Conservation (phyloP, 2,329 filamentous ascomycete species). For the Annulohypoxylon truncatum region DNA sequence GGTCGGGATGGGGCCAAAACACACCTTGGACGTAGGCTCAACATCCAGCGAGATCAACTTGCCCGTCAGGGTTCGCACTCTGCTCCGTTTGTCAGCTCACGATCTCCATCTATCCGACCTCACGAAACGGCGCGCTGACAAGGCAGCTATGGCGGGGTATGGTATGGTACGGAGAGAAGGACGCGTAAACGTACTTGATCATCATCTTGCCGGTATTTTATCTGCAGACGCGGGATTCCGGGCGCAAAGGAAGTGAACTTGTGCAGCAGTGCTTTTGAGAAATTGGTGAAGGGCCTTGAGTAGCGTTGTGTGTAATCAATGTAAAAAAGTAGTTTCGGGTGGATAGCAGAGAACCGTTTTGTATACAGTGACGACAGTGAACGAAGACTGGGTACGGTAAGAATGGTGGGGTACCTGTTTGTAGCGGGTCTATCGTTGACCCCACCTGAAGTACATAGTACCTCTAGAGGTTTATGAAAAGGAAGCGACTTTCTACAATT, state of each 20-base stretch:
- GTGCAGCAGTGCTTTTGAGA: background rate
- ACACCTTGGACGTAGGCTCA: slow-evolving; percentile 90
- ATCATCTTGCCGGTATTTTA: slow-evolving; percentile 45
- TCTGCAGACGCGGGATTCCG: background rate
- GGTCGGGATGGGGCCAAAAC: background rate
- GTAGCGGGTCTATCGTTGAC: no score
- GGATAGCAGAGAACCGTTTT: background rate
- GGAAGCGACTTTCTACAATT: no score
- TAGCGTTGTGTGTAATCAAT: background rate
- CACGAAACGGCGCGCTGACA: background rate
- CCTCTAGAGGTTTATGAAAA: no score
- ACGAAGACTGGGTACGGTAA: background rate
- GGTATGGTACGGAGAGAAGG: background rate
- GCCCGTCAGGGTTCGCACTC: slow-evolving; percentile 96
- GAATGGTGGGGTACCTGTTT: background rate
- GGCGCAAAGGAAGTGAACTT: background rate
- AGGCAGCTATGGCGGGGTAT: slow-evolving; percentile 23
- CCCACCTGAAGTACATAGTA: no score
- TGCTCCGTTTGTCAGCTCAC: slow-evolving; percentile 54
- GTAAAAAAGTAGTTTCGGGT: background rate
- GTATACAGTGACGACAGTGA: background rate
- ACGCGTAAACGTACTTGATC: slow-evolving; percentile 44
- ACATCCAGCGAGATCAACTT: slow-evolving; percentile 99
- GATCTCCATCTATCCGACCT: background rate
- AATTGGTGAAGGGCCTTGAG: background rate